Conservation (phyloP, 768 basidiomycete genomes). For the Rhodosporidiobolus sp. region DNA sequence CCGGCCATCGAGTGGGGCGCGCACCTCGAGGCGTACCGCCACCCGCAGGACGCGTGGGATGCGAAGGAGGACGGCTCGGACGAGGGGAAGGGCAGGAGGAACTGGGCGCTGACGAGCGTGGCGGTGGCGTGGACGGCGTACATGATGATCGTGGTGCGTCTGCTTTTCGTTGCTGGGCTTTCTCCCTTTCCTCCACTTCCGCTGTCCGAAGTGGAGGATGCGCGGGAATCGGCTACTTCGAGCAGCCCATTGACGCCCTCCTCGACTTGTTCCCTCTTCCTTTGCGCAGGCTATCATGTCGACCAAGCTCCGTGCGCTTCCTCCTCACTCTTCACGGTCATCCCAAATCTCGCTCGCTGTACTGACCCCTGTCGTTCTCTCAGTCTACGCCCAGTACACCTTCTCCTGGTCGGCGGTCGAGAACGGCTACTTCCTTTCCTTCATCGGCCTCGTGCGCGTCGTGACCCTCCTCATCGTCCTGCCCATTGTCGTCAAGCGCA, state of each 20-base stretch:
- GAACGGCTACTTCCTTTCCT: constrained; percentile 39
- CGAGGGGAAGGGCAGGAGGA: constrained; percentile 28
- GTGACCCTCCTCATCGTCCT: constrained; percentile 40
- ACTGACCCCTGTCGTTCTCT: neutral
- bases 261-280: no score
- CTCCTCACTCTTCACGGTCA: accelerated
- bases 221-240: no score
- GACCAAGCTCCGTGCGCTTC: constrained; percentile 16
- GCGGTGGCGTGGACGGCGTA: constrained; percentile 44
- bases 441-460: constrained; percentile 39
- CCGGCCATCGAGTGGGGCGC: constrained; percentile 25
- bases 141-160: constrained; percentile 42
- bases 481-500: constrained; percentile 34
- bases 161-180: neutral
- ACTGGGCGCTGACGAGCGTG: constrained; percentile 49
- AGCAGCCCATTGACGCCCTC: no score
- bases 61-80: constrained; percentile 37
- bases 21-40: constrained; percentile 14
- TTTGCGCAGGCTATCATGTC: constrained; percentile 11
- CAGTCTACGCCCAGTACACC: constrained; percentile 40
- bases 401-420: constrained; percentile 40
- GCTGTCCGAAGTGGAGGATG: no score
- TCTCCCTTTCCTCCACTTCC: neutral
- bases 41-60: constrained; percentile 19
- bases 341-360: no score